Evolutionary conservation across 257 asterid species (phyloP).

Genomic region (Nicotiana tabacum): DNA sequence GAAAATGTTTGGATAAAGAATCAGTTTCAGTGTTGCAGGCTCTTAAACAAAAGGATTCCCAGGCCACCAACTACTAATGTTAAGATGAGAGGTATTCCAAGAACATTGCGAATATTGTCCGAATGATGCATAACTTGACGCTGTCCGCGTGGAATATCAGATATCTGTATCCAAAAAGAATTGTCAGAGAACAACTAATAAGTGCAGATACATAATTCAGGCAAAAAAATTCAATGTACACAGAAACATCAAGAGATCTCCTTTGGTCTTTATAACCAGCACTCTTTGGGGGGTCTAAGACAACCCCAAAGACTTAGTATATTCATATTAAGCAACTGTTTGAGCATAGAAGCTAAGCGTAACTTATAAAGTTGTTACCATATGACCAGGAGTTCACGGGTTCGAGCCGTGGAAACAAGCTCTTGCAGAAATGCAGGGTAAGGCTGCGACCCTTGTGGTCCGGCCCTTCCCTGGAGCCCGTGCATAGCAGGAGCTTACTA

Average conservation of each 20-base stretch:
- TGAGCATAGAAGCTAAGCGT: too few relatives aligned
- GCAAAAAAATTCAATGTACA: not conserved
- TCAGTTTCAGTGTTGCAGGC: constrained; percentile 18
- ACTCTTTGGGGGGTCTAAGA: not conserved
- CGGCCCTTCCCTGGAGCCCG: too few relatives aligned
- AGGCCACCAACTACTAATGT: constrained; percentile 28
- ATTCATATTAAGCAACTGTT: not conserved
- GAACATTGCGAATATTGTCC: constrained; percentile 29
- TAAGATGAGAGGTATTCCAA: constrained; percentile 10
- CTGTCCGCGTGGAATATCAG: constrained; percentile 49
- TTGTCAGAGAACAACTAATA: not conserved
- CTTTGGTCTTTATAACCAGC: not conserved
- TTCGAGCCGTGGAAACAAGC: too few relatives aligned
- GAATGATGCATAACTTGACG: constrained; percentile 69
- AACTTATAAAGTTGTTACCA: too few relatives aligned
- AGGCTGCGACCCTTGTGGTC: too few relatives aligned
- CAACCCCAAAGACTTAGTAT: not conserved
- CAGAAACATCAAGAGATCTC: not conserved
- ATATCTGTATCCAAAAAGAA: constrained; percentile 33
- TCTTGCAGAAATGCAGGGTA: too few relatives aligned
- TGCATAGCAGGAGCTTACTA: too few relatives aligned
- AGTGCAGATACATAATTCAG: not conserved
- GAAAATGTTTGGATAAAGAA: constrained; percentile 16
- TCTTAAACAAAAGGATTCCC: constrained; percentile 32
- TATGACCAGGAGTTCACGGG: too few relatives aligned